A percentile compares a stretch with the other conserved stretches of the same genome.
These are phyloP conservation scores for Collybia sp. DNA, from an alignment of 768 basidiomycete genomes.

Conservation along the genomic window DNA sequence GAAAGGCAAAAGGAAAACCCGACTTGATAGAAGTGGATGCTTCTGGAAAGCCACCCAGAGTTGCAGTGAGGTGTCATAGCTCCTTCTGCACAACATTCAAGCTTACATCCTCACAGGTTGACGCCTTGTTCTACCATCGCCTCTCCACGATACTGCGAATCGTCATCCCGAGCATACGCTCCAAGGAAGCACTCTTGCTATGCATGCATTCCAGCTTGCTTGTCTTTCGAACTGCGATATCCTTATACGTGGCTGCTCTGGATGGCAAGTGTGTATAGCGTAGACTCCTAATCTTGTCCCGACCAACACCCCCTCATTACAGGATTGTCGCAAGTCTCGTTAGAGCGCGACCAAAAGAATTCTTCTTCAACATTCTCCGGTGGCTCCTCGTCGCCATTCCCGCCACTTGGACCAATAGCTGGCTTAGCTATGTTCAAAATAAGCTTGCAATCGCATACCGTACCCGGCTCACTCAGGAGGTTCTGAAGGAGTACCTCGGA, in stretches of 20 bases:
- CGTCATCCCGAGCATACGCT: constrained; percentile 80
- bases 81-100: neutral
- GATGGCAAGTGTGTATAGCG: constrained; percentile 73
- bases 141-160: constrained; percentile 76
- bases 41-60: constrained; percentile 46
- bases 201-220: constrained; percentile 87
- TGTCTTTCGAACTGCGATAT: constrained; percentile 85
- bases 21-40: constrained; percentile 14
- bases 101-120: constrained; percentile 51
- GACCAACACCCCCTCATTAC: neutral
- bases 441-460: constrained; percentile 89
- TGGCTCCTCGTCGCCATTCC: constrained; percentile 94
- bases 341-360: constrained; percentile 72
- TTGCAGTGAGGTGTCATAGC: constrained; percentile 50
- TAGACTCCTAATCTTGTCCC: neutral
- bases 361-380: constrained; percentile 78
- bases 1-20: constrained; percentile 30
- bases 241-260: constrained; percentile 88
- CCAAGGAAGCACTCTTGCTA: constrained; percentile 85
- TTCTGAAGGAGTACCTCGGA: constrained; percentile 82
- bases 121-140: constrained; percentile 84
- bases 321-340: constrained; percentile 96
- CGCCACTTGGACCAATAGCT: constrained; percentile 89
- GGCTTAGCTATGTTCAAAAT: constrained; percentile 90
- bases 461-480: constrained; percentile 78